A percentile compares a stretch with the other conserved stretches of the same genome.
These are phyloP conservation scores for Podosphaera fusca DNA, from an alignment of 2,329 filamentous ascomycete genomes.

Conservation along the genomic window DNA sequence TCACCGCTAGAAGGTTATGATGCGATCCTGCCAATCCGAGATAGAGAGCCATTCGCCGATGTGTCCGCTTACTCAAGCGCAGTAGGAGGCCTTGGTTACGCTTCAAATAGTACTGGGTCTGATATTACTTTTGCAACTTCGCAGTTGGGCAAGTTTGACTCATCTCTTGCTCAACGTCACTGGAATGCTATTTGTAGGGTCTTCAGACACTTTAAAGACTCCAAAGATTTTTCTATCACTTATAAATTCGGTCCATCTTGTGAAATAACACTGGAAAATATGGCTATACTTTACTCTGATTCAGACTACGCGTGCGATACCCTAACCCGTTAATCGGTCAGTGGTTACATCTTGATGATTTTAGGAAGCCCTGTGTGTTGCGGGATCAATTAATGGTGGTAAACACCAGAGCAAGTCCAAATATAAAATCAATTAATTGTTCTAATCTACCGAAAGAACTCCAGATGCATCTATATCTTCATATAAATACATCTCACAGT, in stretches of 20 bases:
- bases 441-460: too few relatives aligned
- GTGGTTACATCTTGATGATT: not conserved
- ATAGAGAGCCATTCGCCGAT: too few relatives aligned
- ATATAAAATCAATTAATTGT: too few relatives aligned
- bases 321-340: not conserved
- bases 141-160: not conserved
- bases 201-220: not conserved
- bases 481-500: too few relatives aligned
- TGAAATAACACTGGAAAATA: not conserved
- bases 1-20: not conserved
- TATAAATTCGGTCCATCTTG: not conserved
- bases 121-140: not conserved
- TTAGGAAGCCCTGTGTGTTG: not conserved
- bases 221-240: not conserved
- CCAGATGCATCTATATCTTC: too few relatives aligned
- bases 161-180: not conserved
- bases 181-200: not conserved
- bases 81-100: too few relatives aligned
- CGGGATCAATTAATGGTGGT: too few relatives aligned
- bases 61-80: too few relatives aligned
- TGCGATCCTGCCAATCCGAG: not conserved
- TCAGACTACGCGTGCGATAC: not conserved
- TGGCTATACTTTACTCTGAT: not conserved
- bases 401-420: too few relatives aligned
- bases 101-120: not conserved